A percentile compares a stretch with the other conserved stretches of the same genome.
Evolutionary conservation across 306 rosid genomes (phyloP).

Genomic region (Rosa rugosa): DNA sequence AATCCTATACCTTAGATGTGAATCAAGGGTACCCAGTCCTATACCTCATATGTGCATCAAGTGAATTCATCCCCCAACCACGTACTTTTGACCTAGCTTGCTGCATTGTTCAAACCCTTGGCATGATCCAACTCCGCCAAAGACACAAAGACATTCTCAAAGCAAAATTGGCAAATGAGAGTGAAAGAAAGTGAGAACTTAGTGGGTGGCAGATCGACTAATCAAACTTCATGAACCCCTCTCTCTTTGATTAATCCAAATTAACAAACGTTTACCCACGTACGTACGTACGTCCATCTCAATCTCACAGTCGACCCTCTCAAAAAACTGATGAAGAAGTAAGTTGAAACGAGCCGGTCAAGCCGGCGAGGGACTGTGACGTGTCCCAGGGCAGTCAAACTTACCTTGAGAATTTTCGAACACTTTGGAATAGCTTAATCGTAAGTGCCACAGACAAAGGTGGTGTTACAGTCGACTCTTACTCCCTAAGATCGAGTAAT

Average conservation of each 20-base stretch:
- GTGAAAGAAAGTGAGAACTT: conserved; percentile 20
- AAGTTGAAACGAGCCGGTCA: conserved; percentile 14
- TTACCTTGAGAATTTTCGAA: conserved; percentile 8
- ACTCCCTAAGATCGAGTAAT: not conserved
- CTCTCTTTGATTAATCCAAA: not conserved
- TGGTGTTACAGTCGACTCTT: conserved; percentile 12
- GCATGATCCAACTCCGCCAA: not conserved
- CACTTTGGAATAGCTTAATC: conserved; percentile 9
- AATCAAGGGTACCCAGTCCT: not conserved
- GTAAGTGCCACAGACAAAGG: conserved; percentile 22
- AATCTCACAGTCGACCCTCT: not conserved
- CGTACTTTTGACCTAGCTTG: not conserved
- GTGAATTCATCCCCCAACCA: not conserved
- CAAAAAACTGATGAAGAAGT: conserved; percentile 8
- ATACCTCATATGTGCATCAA: not conserved
- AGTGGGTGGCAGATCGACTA: not conserved
- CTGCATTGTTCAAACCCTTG: conserved; percentile 14
- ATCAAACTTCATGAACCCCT: not conserved
- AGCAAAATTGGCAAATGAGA: conserved; percentile 1
- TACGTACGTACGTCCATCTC: not conserved
- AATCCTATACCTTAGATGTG: not conserved
- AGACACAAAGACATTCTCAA: conserved; percentile 2
- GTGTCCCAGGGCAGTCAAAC: conserved; percentile 15
- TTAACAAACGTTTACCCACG: not conserved
- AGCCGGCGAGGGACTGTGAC: conserved; percentile 21